These are phyloP conservation scores for Candida schatavii DNA, from an alignment of 805 yeast genomes.

Conservation along the genomic window DNA sequence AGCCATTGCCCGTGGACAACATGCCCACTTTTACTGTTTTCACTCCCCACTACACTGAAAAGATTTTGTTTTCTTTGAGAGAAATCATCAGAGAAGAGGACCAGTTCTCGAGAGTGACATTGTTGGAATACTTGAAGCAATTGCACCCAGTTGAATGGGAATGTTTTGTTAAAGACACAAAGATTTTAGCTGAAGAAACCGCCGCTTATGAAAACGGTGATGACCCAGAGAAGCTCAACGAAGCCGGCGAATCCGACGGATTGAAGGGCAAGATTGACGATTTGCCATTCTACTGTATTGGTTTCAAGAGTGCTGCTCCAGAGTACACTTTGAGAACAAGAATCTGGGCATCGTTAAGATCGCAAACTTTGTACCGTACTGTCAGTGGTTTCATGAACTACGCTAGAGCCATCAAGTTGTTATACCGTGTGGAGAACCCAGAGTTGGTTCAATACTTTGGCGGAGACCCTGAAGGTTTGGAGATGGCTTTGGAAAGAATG, in stretches of 20 bases:
- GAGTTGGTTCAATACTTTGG: slow-evolving; percentile 85
- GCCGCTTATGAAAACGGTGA: slow-evolving; percentile 55
- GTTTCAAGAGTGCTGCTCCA: slow-evolving; percentile 47
- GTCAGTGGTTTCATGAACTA: slow-evolving; percentile 48
- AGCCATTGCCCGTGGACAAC: slow-evolving; percentile 98
- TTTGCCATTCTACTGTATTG: slow-evolving; percentile 45
- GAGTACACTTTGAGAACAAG: slow-evolving; percentile 46
- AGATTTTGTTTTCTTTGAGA: slow-evolving; percentile 68
- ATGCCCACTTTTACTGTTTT: slow-evolving; percentile 98
- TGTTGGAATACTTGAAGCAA: slow-evolving; percentile 54
- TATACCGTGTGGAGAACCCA: slow-evolving; percentile 45
- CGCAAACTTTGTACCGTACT: slow-evolving; percentile 46
- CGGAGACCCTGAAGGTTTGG: slow-evolving; percentile 95
- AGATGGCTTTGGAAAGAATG: slow-evolving; percentile 84
- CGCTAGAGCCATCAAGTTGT: slow-evolving; percentile 44
- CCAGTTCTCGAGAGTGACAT: slow-evolving; percentile 53
- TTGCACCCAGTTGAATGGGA: slow-evolving; percentile 57
- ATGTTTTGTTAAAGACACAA: slow-evolving; percentile 56
- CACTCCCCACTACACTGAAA: slow-evolving; percentile 85
- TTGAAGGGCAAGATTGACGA: slow-evolving; percentile 38
- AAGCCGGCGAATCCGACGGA: slow-evolving; percentile 31
- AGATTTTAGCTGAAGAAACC: slow-evolving; percentile 50
- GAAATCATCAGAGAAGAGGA: slow-evolving; percentile 78
- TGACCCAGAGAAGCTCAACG: slow-evolving; percentile 30
- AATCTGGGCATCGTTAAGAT: slow-evolving; percentile 48